Evolutionary conservation across 2,329 filamentous ascomycete species (phyloP), one percentile per base, ranked within the genome.

Genomic region (Alternaria burnsii): DNA sequence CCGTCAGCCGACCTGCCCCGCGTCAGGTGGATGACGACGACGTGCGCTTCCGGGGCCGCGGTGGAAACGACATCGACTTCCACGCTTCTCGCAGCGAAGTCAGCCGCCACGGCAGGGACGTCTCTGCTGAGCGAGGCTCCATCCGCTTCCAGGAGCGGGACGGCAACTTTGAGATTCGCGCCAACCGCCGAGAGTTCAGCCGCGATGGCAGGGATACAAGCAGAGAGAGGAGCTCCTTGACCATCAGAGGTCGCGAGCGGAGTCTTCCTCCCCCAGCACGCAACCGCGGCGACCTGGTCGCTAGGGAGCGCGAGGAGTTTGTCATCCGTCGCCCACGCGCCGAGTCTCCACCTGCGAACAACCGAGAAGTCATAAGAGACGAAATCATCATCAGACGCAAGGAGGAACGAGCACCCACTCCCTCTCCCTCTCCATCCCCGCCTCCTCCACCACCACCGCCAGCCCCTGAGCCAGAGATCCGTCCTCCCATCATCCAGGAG

Each of bases 401-500:
- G 46, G 79, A 78, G 58, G 81, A 82, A 69, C 71, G 76, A 28
- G 76, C 84, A 20, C 83, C 84, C 5, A 84, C 86, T 18, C 86
- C 84, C 4, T 85, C 86, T 20, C 86, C 87, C 50, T 79, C 81
- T 16, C 76, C 78, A 20, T 81, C 80, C 41, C 79, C 81, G 9
- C 75, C 77, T 28, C 81, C 82, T 43, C 79, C 80, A 42, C 80
- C 79, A 40, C 80, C 80, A 38, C 78, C 81, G 34, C 81, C 81
- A 47, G 84, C 85, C 44, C 88, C 87, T 30, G 85, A 86, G 65
- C 84, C 91, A 44, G 89, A 95, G 70, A 86, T 88, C 42, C 89
- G 89, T 20, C 93, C 93, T 34, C 91, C 90, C 1, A 92, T 97
- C 69, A 91, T 94, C 78, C 88, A 94, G 72, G 92, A 97, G 75